Conservation (phyloP, 495 filamentous ascomycete species). For the Hypoxylon cercidicola region DNA sequence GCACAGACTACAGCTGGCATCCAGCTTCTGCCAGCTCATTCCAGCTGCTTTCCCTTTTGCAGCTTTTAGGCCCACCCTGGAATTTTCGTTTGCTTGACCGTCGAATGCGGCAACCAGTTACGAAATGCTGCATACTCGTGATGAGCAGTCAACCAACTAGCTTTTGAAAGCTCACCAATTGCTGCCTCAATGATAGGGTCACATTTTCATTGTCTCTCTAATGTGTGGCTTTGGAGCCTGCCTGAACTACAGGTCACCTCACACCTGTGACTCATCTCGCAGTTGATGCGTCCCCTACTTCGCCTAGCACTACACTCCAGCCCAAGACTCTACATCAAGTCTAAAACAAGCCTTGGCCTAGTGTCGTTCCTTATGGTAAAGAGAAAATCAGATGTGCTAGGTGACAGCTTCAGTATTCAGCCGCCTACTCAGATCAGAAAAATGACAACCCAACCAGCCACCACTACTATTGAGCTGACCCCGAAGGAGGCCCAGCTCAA, state of each 20-base stretch:
- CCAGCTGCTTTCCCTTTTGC: not conserved
- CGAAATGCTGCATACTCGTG: not conserved
- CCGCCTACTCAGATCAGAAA: conserved; percentile 33
- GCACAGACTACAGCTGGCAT: too few species aligned
- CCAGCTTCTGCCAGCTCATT: too few species aligned
- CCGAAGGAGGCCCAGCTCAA: conserved; percentile 74
- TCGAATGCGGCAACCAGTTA: not conserved
- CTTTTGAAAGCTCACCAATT: not conserved
- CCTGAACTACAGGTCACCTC: conserved; percentile 6
- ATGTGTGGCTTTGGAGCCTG: not conserved
- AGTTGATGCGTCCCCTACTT: conserved; percentile 26
- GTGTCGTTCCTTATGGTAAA: conserved; percentile 38
- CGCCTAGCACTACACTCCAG: conserved; percentile 5
- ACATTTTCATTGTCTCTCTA: not conserved
- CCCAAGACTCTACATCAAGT: not conserved
- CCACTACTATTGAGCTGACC: conserved; percentile 66
- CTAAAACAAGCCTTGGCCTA: conserved; percentile 5
- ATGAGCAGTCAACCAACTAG: not conserved
- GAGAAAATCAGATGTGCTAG: conserved; percentile 40
- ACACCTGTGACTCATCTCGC: conserved; percentile 26
- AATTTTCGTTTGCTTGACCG: not conserved
- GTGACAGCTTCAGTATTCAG: conserved; percentile 20
- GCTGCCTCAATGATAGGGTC: not conserved
- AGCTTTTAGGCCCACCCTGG: not conserved
- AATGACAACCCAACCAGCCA: conserved; percentile 43